Evolutionary conservation across 331 rosid genomes (phyloP), one percentile per base, ranked within the genome.

Genomic region (Stylosanthes scabra): DNA sequence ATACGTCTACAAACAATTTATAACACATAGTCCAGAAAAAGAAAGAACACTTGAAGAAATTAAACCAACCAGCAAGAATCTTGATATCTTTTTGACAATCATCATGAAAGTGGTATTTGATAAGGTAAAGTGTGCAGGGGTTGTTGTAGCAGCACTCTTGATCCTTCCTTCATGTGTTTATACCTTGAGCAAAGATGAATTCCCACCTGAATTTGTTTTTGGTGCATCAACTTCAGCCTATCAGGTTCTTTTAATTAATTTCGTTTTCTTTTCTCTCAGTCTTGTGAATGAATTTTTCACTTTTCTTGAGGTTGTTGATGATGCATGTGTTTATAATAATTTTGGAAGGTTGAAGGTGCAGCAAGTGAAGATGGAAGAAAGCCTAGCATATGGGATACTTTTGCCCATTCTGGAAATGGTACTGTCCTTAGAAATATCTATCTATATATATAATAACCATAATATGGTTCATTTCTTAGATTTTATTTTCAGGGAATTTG

Each of bases 291-390:
- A 6, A 10, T 14, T 12, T 59, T 31, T 12, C 5, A 12, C 44
- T 41, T 8, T 42, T 25, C 0, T 6, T 44, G 44, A 57, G 8
- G 8, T 14, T 6, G 61, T 6, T 44, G 44, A 57, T 13, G 8
- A 34, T 6, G 61, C 2, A 13, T 12, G 7, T 11, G 6, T 29
- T 2, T 28, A 31, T 59, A 11, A 31, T 2, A 31, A n/a, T n/a
- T n/a, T n/a, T 74, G 68, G 69, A 62, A 75, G 81, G 74, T 80
- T 39, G 80, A 80, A 80, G 84, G 80, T 63, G 84, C 84, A 11
- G 77, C 69, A 57, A n/a, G 69, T 69, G 81, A 80, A 49, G 84
- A 75, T 80, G 84, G 84, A 2, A 74, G 77, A 37, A 69, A 80
- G 39, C 74, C 84, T 51, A 75, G 80, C 74, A 70, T 75, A 46